Base-by-base conservation (phyloP, 345 rosid species). In the Citrus maxima region DNA sequence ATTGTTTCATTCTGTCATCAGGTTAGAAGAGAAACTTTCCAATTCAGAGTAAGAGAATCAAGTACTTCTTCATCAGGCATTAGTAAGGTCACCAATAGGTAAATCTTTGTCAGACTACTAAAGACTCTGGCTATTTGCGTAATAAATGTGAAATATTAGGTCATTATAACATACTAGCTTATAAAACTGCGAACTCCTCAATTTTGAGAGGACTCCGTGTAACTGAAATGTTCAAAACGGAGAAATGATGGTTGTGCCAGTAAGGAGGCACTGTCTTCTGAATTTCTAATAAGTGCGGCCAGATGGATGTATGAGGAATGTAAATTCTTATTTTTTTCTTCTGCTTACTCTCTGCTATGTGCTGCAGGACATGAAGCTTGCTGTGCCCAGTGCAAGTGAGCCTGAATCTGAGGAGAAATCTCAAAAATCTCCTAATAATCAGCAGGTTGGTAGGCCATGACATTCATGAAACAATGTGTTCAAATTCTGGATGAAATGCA, bases 341-440 rank as follows among this genome's bases (percentile, higher is more conserved):
- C 70, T 78, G 30, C 68, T 84, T 75, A 73, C 78, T 54, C 2
- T 60, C 71, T 72, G 25, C 25, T 67, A 7, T n/a, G 22, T 80
- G 69, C 77, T 67, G 74, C 89, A 96, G 98, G 97, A 90, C 71
- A 86, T 78, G 84, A 38, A 88, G 76, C 88, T 86, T 77, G 82
- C 92, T 80, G 79, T 85, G 30, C 81, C 90, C 75, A 82, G 77
- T 80, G 75, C 78, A 35, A 92, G 98, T 37, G 98, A 93, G 74
- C 97, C 95, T 73, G 99, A 94, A 84, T 93, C 98, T 38, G 99
- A 96, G 86, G 98, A 93, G 81, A 93, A 89, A 78, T 98, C 98
- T 73, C 98, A 94, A 85, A 96, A 96, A 82, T 84, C 88, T 75
- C 97, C 93, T 30, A 96, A 94, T 80, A 96, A 89, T 89, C 99